A percentile compares a stretch with the other conserved stretches of the same genome.
Evolutionary conservation across 106 monocot genomes (phyloP).

Genomic region (Dendrobium chrysotoxum): DNA sequence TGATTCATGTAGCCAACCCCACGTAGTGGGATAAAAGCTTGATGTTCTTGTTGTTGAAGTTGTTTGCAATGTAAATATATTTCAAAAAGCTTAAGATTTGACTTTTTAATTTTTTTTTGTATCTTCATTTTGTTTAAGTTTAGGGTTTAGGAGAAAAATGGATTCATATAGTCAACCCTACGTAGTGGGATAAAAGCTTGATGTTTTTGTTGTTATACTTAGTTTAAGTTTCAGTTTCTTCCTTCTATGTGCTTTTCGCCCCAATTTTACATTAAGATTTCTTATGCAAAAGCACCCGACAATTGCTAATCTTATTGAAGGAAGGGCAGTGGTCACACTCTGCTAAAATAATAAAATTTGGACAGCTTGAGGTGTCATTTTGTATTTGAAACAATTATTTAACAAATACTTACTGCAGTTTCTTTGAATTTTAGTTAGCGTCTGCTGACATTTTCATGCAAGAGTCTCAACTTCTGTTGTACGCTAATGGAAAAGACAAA

Average conservation of each 20-base stretch:
- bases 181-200: too few species aligned
- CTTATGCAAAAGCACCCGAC: too few species aligned
- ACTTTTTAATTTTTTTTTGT: neutral
- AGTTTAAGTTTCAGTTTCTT: neutral
- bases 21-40: too few species aligned
- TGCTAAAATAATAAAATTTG: neutral
- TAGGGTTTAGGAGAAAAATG: too few species aligned
- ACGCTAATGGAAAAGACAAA: conserved; percentile 71
- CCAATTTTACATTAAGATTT: too few species aligned
- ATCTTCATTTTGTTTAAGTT: neutral
- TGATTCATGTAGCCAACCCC: too few species aligned
- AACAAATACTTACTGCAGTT: neutral
- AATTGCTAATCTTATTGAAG: neutral
- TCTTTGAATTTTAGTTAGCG: conserved; percentile 37
- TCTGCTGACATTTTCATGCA: conserved; percentile 71
- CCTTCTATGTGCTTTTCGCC: neutral
- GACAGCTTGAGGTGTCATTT: neutral
- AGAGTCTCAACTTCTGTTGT: conserved; percentile 66
- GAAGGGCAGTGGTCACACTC: neutral
- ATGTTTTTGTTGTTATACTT: too few species aligned
- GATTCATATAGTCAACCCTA: too few species aligned
- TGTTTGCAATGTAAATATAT: neutral
- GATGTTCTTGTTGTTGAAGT: neutral
- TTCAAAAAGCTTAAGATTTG: neutral
- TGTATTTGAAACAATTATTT: neutral